Evolutionary conservation across 768 basidiomycete species (phyloP).

Genomic region (Mycena sanguinolenta): DNA sequence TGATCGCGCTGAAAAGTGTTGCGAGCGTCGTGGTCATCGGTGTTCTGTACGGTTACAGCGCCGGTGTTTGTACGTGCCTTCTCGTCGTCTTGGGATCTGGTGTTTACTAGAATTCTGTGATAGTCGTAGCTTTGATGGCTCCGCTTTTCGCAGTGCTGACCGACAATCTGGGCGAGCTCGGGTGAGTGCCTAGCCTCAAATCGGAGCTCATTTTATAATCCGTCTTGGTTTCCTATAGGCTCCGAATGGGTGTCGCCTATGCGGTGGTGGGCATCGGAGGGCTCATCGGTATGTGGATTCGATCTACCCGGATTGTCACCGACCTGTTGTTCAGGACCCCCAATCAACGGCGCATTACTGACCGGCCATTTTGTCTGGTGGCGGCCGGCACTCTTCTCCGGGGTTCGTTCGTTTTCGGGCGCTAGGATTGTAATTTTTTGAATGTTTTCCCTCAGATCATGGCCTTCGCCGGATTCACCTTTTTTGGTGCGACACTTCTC

Average conservation of each 20-base stretch:
- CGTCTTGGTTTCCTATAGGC: constrained; percentile 25
- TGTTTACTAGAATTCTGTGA: background rate
- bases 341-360: constrained; percentile 2
- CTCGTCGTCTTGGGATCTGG: background rate
- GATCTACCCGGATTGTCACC: constrained; percentile 4
- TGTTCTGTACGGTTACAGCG: constrained; percentile 48
- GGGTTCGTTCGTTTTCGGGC: background rate
- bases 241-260: constrained; percentile 44
- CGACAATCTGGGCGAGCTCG: constrained; percentile 48
- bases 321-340: background rate
- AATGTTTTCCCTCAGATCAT: background rate
- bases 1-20: constrained; percentile 46
- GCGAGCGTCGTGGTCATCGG: constrained; percentile 44
- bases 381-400: constrained; percentile 1
- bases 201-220: background rate
- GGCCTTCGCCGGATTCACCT: background rate
- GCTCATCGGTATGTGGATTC: background rate
- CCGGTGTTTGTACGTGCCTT: constrained; percentile 47
- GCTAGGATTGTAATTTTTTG: background rate
- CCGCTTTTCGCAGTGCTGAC: constrained; percentile 49
- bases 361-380: background rate
- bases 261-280: background rate
- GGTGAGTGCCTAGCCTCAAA: constrained; percentile 43
- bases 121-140: constrained; percentile 46
- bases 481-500: background rate